phyloP scores from a whole-genome alignment of 441 rosid species.

The Cnidoscolus chayamansa region DNA sequence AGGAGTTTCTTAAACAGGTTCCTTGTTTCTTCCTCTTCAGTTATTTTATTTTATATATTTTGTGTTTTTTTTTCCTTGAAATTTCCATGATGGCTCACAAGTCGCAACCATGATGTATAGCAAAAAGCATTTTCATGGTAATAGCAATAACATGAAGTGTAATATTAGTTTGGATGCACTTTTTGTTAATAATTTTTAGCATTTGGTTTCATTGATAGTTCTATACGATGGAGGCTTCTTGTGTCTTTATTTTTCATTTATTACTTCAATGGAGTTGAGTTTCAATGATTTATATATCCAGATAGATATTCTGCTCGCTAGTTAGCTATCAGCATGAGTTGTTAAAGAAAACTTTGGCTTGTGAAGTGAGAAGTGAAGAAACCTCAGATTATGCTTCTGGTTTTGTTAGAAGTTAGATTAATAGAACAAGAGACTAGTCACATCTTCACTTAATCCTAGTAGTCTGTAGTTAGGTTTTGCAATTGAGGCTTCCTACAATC shows the following conservation, averaged over 20 bases:
- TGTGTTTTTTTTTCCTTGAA: not conserved
- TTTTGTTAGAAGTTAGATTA: no score
- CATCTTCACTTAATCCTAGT: no score
- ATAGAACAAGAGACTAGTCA: no score
- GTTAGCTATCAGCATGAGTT: not conserved
- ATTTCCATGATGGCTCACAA: not conserved
- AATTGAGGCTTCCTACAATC: no score
- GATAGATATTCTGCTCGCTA: not conserved
- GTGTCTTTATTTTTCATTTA: not conserved
- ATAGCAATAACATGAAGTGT: not conserved
- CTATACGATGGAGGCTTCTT: not conserved
- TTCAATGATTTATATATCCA: not conserved
- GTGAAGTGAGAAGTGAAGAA: no score
- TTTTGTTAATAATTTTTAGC: not conserved
- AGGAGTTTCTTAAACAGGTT: slow-evolving; percentile 93
- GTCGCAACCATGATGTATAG: not conserved
- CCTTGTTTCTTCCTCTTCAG: not conserved
- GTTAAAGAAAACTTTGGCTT: not conserved
- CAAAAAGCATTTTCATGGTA: not conserved
- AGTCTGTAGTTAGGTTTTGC: no score
- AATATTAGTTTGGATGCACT: not conserved
- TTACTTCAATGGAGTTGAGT: not conserved
- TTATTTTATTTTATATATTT: not conserved
- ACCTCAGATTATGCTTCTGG: no score
- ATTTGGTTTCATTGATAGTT: not conserved